These are phyloP conservation scores for Phytophthora megakarya DNA, from an alignment of 352 stramenopile species.

Conservation along the genomic window DNA sequence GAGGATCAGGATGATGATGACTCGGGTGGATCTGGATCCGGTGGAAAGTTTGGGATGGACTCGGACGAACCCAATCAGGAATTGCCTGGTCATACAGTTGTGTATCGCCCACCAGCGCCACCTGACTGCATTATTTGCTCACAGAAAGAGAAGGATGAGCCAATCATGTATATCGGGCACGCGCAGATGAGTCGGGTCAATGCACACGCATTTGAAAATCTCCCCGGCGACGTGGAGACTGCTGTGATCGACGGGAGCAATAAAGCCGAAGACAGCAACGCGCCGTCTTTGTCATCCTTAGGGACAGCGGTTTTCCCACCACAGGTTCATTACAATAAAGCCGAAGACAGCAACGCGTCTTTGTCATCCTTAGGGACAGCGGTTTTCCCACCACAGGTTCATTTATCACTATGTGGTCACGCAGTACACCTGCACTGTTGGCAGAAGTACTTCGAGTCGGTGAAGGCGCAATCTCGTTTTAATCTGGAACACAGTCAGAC, in stretches of 20 bases:
- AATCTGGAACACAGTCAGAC: slow-evolving; percentile 76
- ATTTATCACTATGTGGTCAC: slow-evolving; percentile 87
- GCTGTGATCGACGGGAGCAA: slow-evolving; percentile 22
- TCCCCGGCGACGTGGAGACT: slow-evolving; percentile 41
- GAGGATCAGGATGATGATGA: slow-evolving; percentile 63
- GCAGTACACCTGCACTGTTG: slow-evolving; percentile 90
- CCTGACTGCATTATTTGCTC: slow-evolving; percentile 88
- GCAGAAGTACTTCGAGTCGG: slow-evolving; percentile 89
- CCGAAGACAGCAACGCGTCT: slow-evolving; percentile 13
- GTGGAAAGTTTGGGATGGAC: slow-evolving; percentile 27
- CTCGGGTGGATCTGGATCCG: slow-evolving; percentile 21
- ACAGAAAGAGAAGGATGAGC: slow-evolving; percentile 82
- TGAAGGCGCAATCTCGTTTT: slow-evolving; percentile 71
- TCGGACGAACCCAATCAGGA: slow-evolving; percentile 24
- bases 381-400: slow-evolving; percentile 67
- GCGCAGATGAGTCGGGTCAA: slow-evolving; percentile 74
- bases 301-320: slow-evolving; percentile 49
- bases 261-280: slow-evolving; percentile 10
- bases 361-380: slow-evolving; percentile 14
- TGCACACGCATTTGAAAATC: slow-evolving; percentile 50
- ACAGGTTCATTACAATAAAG: slow-evolving; percentile 49
- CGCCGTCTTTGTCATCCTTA: slow-evolving; percentile 12
- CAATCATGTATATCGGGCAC: slow-evolving; percentile 88
- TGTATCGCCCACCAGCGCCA: slow-evolving; percentile 66
- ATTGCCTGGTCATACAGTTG: slow-evolving; percentile 41